Evolutionary conservation across 2,329 filamentous ascomycete genomes (phyloP).

Genomic region (Rhynchosporium agropyri): DNA sequence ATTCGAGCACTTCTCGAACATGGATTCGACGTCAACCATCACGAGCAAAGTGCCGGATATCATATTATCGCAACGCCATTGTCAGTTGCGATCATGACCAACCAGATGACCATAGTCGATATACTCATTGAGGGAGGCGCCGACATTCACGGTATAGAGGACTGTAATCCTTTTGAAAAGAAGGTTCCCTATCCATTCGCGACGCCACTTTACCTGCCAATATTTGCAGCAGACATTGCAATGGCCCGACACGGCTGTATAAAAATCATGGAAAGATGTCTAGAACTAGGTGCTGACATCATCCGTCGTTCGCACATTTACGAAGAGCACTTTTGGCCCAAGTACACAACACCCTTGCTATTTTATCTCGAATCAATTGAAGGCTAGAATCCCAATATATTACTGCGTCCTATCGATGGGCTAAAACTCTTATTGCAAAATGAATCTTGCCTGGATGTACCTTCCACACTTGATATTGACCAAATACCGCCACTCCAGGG

Average conservation of each 20-base stretch:
- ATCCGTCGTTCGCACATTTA: background rate
- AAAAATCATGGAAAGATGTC: background rate
- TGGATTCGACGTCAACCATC: background rate
- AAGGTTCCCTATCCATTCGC: background rate
- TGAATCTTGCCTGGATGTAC: background rate
- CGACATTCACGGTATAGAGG: background rate
- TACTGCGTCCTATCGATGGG: background rate
- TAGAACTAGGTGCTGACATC: conserved; percentile 1
- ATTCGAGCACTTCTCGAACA: conserved; percentile 1
- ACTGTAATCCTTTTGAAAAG: conserved; percentile 4
- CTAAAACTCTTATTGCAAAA: background rate
- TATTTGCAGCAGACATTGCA: background rate
- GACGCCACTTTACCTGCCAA: background rate
- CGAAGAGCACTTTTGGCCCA: background rate
- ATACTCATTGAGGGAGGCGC: conserved; percentile 3
- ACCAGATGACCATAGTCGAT: conserved; percentile 1
- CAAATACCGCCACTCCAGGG: background rate
- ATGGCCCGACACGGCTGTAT: background rate
- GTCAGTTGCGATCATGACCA: background rate
- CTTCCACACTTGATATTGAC: background rate
- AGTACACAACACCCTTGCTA: background rate
- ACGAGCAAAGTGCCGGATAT: background rate
- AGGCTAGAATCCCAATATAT: background rate
- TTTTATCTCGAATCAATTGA: background rate
- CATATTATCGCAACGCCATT: background rate